phyloP scores from a whole-genome alignment of 176 grass and related monocot genomes.

The Oryza punctata region DNA sequence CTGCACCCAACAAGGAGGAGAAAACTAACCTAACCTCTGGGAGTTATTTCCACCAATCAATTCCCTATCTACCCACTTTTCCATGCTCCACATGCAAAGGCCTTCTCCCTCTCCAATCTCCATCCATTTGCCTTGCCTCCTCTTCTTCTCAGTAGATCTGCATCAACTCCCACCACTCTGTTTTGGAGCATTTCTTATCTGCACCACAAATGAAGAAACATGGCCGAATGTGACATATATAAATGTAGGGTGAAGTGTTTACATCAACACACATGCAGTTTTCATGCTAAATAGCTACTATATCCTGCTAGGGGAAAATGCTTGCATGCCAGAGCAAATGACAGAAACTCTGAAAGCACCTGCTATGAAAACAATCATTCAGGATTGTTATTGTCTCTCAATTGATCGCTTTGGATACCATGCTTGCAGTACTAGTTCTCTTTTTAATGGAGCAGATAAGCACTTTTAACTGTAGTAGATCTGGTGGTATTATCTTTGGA shows the following conservation, averaged over 20 bases:
- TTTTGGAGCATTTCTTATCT: conserved; percentile 1
- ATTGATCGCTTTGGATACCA: neutral
- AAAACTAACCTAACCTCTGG: conserved; percentile 29
- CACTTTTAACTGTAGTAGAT: neutral
- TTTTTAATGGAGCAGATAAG: neutral
- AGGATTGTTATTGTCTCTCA: neutral
- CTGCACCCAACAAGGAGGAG: conserved; percentile 23
- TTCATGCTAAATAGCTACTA: neutral
- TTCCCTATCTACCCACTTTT: conserved; percentile 37
- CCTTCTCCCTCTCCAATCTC: neutral
- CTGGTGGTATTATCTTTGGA: neutral
- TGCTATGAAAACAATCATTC: neutral
- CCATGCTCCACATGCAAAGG: conserved; percentile 9
- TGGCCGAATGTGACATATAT: neutral
- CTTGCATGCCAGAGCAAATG: neutral
- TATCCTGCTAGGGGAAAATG: neutral
- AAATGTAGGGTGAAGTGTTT: neutral
- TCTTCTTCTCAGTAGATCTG: neutral
- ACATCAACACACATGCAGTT: neutral
- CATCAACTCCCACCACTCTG: no score
- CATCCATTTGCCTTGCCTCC: neutral
- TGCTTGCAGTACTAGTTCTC: neutral
- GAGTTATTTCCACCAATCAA: conserved; percentile 48
- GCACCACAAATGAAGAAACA: conserved; percentile 4
- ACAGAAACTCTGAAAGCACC: neutral